Conservation (phyloP, 495 filamentous ascomycete species). For the Baudoinia panamericana region DNA sequence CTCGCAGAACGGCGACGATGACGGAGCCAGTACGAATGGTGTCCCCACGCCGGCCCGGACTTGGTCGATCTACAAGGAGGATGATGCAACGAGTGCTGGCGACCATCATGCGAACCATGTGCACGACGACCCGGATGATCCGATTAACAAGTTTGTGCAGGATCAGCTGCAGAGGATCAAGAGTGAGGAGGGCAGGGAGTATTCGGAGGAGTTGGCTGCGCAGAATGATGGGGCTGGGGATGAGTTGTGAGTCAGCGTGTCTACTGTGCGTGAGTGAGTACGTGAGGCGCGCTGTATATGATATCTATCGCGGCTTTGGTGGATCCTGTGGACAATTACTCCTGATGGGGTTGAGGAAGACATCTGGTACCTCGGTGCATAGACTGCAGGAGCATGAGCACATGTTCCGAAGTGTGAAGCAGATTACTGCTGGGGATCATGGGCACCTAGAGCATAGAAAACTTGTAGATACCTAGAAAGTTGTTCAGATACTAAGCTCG, state of each 20-base stretch:
- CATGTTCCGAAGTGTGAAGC: too few relatives aligned
- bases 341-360: too few relatives aligned
- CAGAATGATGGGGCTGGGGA: slow-evolving; percentile 22
- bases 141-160: slow-evolving; percentile 28
- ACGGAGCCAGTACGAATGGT: slow-evolving; percentile 8
- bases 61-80: slow-evolving; percentile 17
- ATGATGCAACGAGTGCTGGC: slow-evolving; percentile 17
- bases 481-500: too few relatives aligned
- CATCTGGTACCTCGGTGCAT: too few relatives aligned
- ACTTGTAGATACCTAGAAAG: too few relatives aligned
- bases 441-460: too few relatives aligned
- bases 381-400: too few relatives aligned
- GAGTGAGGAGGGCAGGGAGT: slow-evolving; percentile 19
- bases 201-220: slow-evolving; percentile 27
- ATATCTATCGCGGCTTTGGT: too few relatives aligned
- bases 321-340: too few relatives aligned
- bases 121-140: slow-evolving; percentile 27
- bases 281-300: too few relatives aligned
- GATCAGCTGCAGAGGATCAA: slow-evolving; percentile 28
- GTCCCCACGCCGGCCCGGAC: slow-evolving; percentile 8
- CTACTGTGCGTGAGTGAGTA: background rate
- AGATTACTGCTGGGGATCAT: too few relatives aligned
- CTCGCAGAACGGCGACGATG: slow-evolving; percentile 25
- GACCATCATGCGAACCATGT: slow-evolving; percentile 23
- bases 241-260: slow-evolving; percentile 2